Evolutionary conservation across 371 early-diverging fungal genomes (phyloP).

Genomic region (Actinomortierella ambigua): DNA sequence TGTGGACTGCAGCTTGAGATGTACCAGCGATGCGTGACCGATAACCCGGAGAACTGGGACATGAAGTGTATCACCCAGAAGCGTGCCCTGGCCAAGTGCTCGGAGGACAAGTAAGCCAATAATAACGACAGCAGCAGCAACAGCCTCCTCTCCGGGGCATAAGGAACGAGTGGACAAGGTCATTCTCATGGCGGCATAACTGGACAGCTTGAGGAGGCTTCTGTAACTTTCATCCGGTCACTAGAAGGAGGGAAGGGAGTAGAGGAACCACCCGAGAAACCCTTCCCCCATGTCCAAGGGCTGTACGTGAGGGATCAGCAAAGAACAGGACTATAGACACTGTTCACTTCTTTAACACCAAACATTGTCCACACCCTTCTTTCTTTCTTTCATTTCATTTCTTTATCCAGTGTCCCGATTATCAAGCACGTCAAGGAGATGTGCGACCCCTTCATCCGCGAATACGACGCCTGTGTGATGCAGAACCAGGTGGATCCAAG

Average conservation of each 20-base stretch:
- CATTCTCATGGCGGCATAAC: too few species aligned
- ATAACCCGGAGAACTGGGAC: conserved; percentile 76
- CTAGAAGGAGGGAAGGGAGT: too few species aligned
- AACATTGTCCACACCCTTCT: neutral
- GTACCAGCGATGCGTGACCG: conserved; percentile 80
- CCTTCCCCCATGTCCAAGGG: too few species aligned
- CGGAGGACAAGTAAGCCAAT: conserved; percentile 80
- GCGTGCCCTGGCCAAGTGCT: conserved; percentile 77
- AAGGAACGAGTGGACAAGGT: too few species aligned
- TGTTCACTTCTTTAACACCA: too few species aligned
- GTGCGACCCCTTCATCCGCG: conserved; percentile 68
- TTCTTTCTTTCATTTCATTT: neutral
- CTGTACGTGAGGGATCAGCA: too few species aligned
- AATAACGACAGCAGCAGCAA: too few species aligned
- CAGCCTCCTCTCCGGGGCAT: too few species aligned
- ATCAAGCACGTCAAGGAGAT: conserved; percentile 76
- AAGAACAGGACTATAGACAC: too few species aligned
- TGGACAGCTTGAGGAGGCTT: too few species aligned
- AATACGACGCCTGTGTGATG: conserved; percentile 69
- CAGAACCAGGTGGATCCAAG: conserved; percentile 69
- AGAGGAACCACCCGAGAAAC: too few species aligned
- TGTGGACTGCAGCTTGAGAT: conserved; percentile 78
- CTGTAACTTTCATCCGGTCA: too few species aligned
- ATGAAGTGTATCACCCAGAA: conserved; percentile 72
- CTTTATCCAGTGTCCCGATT: conserved; percentile 59